Base-by-base conservation (phyloP, 2,329 filamentous ascomycete species). In the Fusarium nodosum region DNA sequence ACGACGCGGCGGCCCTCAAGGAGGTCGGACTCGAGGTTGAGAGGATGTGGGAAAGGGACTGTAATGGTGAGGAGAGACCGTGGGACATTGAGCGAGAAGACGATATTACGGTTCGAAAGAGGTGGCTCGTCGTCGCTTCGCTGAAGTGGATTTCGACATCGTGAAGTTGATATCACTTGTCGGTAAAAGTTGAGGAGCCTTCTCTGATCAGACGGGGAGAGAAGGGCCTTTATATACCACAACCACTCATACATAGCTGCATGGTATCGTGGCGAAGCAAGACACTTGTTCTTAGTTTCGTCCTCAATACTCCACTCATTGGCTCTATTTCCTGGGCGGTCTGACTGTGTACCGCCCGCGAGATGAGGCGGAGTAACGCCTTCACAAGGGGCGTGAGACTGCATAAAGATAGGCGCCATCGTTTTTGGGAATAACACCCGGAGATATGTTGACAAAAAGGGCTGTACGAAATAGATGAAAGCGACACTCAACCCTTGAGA, bases 31-130 rank as follows among this genome's bases (percentile, higher is more conserved):
- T 93, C 45, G 86, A 86, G 73, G 78, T 91, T 5, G 90, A 92
- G 75, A 79, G 82, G 30, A 88, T 93, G 22, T 91, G 86, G 82
- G 91, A 93, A 80, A 85, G 90, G 76, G 88, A 93, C 76, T 90
- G 86, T 16, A 84, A 90, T 55, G 90, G 90, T 5, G 75, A 76
- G 16, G 85, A 90, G 77, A 83, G 90, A 72, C 82, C 82, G 39
- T 93, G 91, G 90, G 78, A 77, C 16, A 79, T 78, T 66, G 87
- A 91, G 73, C 83, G 89, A 9, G 89, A 88, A 2, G 91, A 93
- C 74, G 86, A 91, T 75, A 78, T 86, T 6, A 85, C 83, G 1
- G 85, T 85, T 75, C 82, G 88, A 72, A 93, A 93, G 81, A 85
- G 88, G 68, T 93, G 91, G 91, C 80, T 92, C n/a, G 87, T 88